Conservation (phyloP, 306 rosid species). For the Sechiopsis laciniata region DNA sequence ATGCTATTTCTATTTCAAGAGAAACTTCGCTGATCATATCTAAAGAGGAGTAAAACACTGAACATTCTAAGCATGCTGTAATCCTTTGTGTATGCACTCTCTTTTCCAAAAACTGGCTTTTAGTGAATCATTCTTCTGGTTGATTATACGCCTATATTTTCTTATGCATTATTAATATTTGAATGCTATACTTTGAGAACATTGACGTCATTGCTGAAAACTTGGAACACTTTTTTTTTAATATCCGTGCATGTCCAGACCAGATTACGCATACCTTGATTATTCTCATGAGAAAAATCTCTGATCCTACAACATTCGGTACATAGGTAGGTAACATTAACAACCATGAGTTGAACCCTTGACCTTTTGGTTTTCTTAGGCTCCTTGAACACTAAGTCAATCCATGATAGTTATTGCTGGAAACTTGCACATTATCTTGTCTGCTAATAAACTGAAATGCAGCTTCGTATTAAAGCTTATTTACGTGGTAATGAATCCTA, state of each 20-base stretch:
- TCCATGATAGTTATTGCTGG: not conserved
- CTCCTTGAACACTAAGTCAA: too few relatives aligned
- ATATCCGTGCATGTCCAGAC: too few relatives aligned
- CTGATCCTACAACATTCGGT: too few relatives aligned
- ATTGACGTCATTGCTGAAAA: not conserved
- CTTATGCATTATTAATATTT: not conserved
- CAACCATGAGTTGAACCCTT: too few relatives aligned
- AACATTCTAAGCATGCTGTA: not conserved
- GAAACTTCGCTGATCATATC: not conserved
- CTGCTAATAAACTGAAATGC: constrained; percentile 11
- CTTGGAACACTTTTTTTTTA: not conserved
- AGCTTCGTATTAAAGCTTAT: not conserved
- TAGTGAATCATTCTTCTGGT: not conserved
- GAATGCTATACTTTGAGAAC: not conserved
- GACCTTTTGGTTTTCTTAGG: too few relatives aligned
- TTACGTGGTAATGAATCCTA: not conserved
- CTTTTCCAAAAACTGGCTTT: not conserved
- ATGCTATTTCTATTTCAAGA: constrained; percentile 8
- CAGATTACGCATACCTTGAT: too few relatives aligned
- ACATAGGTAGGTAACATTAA: too few relatives aligned
- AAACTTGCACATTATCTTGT: not conserved
- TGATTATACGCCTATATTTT: not conserved
- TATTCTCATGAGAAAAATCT: too few relatives aligned
- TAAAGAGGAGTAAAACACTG: not conserved
- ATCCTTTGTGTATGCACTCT: constrained; percentile 11